These are phyloP conservation scores for Penicillium bialowiezense DNA, from an alignment of 495 filamentous ascomycete species.

Conservation along the genomic window DNA sequence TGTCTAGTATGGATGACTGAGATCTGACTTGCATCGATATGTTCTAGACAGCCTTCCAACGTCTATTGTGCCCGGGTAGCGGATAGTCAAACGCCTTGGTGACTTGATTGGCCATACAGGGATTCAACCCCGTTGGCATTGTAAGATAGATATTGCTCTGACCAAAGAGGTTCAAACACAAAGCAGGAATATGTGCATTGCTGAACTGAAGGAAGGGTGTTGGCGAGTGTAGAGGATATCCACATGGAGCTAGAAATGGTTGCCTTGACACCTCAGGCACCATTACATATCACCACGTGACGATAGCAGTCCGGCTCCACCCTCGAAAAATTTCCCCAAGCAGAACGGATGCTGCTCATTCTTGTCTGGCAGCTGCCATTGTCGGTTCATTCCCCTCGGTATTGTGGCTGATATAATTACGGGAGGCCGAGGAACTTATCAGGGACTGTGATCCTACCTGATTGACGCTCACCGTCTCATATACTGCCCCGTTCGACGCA, in stretches of 20 bases:
- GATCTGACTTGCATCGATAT: too few species aligned
- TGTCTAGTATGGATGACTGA: too few species aligned
- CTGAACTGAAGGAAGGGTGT: too few species aligned
- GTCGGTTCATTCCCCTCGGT: conserved; percentile 26
- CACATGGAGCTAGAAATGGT: not conserved
- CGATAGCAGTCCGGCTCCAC: conserved; percentile 42
- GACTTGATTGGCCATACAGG: too few species aligned
- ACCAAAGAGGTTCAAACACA: not conserved
- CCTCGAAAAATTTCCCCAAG: conserved; percentile 49
- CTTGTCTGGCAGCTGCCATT: conserved; percentile 28
- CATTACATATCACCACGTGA: conserved; percentile 46
- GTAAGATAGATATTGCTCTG: too few species aligned
- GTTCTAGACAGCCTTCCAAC: too few species aligned
- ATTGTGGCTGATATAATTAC: conserved; percentile 11
- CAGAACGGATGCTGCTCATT: conserved; percentile 13
- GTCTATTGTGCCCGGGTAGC: too few species aligned
- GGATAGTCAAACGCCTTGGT: too few species aligned
- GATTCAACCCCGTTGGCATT: too few species aligned
- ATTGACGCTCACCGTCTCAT: not conserved
- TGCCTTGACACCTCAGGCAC: conserved; percentile 22
- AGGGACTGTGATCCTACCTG: not conserved
- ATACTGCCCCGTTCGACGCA: not conserved
- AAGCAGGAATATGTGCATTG: not conserved
- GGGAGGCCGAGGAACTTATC: conserved; percentile 17
- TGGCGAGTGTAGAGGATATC: too few species aligned